phyloP scores from a whole-genome alignment of 441 rosid genomes.

The Pelargonium myrrhifolium region DNA sequence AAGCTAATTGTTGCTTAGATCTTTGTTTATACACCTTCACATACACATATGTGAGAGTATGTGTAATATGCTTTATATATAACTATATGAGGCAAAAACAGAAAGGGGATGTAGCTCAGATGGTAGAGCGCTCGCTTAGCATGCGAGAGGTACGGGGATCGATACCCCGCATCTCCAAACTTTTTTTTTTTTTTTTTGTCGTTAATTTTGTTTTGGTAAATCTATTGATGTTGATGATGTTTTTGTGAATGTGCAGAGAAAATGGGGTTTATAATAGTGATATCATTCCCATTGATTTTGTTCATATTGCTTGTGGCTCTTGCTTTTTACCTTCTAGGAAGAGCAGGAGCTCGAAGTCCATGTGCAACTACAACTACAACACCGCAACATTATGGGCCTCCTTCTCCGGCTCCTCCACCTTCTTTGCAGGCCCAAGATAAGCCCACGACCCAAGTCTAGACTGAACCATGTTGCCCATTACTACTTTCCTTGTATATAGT shows the following conservation, averaged over 20 bases:
- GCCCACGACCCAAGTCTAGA: neutral
- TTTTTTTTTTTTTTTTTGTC: too few relatives aligned
- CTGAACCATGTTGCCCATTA: too few relatives aligned
- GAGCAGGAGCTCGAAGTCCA: slow-evolving; percentile 24
- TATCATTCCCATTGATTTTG: slow-evolving; percentile 36
- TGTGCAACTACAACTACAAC: neutral
- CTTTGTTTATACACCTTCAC: too few relatives aligned
- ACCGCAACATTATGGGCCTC: slow-evolving; percentile 22
- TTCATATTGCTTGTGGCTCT: slow-evolving; percentile 41
- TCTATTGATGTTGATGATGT: too few relatives aligned
- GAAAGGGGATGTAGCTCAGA: slow-evolving; percentile 97
- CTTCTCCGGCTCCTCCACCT: slow-evolving; percentile 25
- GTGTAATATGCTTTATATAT: too few relatives aligned
- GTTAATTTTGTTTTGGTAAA: too few relatives aligned
- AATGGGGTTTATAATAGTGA: slow-evolving; percentile 29
- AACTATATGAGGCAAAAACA: too few relatives aligned
- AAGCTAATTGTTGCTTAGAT: too few relatives aligned
- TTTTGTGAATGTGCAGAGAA: too few relatives aligned
- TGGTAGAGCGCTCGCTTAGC: slow-evolving; percentile 99
- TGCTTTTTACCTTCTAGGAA: slow-evolving; percentile 38
- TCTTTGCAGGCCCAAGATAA: slow-evolving; percentile 2
- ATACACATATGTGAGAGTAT: too few relatives aligned
- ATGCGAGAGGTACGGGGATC: slow-evolving; percentile 90
- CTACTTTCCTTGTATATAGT: too few relatives aligned
- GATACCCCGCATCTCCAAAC: slow-evolving; percentile 67